These are phyloP conservation scores for Solanum bulbocastanum DNA, from an alignment of 257 asterid genomes.

Conservation along the genomic window DNA sequence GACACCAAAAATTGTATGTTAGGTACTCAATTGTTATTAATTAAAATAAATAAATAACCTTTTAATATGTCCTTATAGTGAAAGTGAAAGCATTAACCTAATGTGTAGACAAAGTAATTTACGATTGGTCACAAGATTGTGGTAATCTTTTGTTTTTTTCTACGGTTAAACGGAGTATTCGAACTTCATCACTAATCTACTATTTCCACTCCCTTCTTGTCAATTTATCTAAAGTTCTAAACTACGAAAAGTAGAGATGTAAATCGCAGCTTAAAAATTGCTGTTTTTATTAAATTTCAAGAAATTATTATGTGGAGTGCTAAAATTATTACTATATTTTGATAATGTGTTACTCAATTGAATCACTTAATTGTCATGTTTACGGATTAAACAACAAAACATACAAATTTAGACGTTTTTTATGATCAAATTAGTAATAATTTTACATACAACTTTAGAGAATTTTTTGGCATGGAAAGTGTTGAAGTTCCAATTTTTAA, in stretches of 20 bases:
- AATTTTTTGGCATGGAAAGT: not conserved
- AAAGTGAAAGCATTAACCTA: not conserved
- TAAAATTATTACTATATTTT: not conserved
- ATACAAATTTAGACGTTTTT: not conserved
- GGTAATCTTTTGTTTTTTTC: too few species aligned
- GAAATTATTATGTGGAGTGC: not conserved
- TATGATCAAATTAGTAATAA: not conserved
- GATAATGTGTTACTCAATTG: not conserved
- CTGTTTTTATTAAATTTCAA: too few species aligned
- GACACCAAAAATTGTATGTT: not conserved
- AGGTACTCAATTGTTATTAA: not conserved
- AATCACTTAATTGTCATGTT: not conserved
- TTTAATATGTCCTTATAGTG: not conserved
- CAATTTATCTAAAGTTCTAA: fast-evolving
- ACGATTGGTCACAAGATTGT: not conserved
- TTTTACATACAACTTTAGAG: not conserved
- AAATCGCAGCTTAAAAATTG: fast-evolving
- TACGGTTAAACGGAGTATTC: too few species aligned
- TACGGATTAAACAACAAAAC: not conserved
- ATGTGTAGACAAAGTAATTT: not conserved
- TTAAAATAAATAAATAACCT: not conserved
- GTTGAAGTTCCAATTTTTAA: not conserved
- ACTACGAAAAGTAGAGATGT: too few species aligned
- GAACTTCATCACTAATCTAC: not conserved
- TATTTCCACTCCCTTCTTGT: too few species aligned